phyloP scores from a whole-genome alignment of 1,139 yeast genomes.

The Yamadazyma diddensiae region DNA sequence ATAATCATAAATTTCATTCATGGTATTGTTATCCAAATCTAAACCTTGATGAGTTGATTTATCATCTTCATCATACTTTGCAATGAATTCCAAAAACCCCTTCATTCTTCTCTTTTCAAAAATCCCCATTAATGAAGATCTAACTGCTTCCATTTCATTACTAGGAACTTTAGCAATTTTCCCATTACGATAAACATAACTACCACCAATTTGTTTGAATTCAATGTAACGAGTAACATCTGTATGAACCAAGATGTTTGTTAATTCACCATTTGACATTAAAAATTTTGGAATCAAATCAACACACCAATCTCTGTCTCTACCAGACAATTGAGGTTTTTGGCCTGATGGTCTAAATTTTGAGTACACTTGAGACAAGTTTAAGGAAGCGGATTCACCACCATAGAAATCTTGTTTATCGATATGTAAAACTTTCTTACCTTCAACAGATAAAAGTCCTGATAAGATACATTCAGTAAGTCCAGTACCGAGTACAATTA shows the following conservation, averaged over 20 bases:
- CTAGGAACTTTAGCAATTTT: conserved; percentile 94
- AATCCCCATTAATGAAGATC: conserved; percentile 90
- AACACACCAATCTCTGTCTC: conserved; percentile 97
- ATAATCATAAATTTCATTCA: conserved; percentile 87
- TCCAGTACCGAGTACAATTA: conserved; percentile 59
- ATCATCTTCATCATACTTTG: conserved; percentile 76
- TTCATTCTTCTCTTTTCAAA: conserved; percentile 96
- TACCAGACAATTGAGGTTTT: conserved; percentile 74
- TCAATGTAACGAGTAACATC: conserved; percentile 95
- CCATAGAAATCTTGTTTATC: conserved; percentile 98
- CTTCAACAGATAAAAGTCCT: conserved; percentile 88
- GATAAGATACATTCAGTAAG: conserved; percentile 94
- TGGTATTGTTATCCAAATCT: conserved; percentile 82
- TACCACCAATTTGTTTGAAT: conserved; percentile 92
- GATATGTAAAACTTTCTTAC: conserved; percentile 89
- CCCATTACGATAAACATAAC: conserved; percentile 89
- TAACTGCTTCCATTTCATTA: conserved; percentile 85
- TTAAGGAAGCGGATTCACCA: conserved; percentile 70
- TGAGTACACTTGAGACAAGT: conserved; percentile 58
- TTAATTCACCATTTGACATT: conserved; percentile 97
- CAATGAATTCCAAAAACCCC: conserved; percentile 84
- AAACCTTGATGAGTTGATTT: conserved; percentile 81
- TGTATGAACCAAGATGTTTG: conserved; percentile 91
- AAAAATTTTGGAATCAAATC: conserved; percentile 95
- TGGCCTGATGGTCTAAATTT: conserved; percentile 70